phyloP scores from a whole-genome alignment of 352 stramenopile genomes.

The Phytophthora cryptogea region DNA sequence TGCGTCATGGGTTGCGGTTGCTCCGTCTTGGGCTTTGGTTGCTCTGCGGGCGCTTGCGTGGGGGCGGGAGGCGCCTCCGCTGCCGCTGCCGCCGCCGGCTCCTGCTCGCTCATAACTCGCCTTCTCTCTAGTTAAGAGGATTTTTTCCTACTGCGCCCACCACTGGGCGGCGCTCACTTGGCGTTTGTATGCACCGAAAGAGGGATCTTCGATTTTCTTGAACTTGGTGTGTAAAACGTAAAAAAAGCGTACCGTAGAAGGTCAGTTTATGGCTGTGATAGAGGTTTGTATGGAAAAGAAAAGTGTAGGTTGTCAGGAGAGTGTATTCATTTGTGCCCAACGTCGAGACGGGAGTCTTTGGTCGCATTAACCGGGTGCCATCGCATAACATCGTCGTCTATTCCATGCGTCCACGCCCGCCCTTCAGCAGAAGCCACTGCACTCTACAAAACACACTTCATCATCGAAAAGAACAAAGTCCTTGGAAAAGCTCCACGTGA shows the following conservation, averaged over 20 bases:
- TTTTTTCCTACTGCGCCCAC: conserved; percentile 38
- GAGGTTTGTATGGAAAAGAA: background rate
- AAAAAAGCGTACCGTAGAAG: conserved; percentile 5
- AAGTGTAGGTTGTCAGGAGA: conserved; percentile 14
- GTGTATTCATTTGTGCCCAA: conserved; percentile 28
- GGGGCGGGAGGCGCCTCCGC: conserved; percentile 12
- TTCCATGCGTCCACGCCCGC: conserved; percentile 80
- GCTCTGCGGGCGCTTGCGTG: background rate
- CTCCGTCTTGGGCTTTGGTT: too few relatives aligned
- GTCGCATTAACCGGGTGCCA: conserved; percentile 93
- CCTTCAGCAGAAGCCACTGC: conserved; percentile 19
- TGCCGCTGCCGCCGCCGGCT: conserved; percentile 3
- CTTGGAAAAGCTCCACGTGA: conserved; percentile 4
- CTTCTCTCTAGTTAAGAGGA: conserved; percentile 26
- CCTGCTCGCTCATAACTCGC: conserved; percentile 29
- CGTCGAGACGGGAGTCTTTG: conserved; percentile 35
- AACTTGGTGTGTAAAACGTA: conserved; percentile 13
- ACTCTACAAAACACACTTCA: conserved; percentile 17
- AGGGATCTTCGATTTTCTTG: conserved; percentile 25
- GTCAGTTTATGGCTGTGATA: background rate
- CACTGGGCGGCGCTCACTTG: conserved; percentile 17
- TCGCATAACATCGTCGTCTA: conserved; percentile 94
- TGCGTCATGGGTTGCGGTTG: too few relatives aligned
- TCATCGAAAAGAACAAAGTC: conserved; percentile 41
- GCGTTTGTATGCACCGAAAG: conserved; percentile 12